These are phyloP conservation scores for Penicillium argentinense DNA, from an alignment of 495 filamentous ascomycete species.

Conservation along the genomic window DNA sequence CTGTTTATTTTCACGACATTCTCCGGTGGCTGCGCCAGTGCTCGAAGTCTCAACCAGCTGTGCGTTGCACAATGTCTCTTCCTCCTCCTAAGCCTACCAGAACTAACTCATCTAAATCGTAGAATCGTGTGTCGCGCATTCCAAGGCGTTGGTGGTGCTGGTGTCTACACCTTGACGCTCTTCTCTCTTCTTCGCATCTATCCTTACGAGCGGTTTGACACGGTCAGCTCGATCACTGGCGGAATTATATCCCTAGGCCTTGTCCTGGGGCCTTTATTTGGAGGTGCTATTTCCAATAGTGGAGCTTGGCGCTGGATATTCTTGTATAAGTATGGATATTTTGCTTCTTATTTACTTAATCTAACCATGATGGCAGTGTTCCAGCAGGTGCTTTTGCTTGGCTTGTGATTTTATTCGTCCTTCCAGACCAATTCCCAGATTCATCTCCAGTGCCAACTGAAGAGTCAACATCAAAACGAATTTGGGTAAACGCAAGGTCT, in stretches of 20 bases:
- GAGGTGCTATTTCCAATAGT: constrained; percentile 39
- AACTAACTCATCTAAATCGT: not conserved
- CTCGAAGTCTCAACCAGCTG: constrained; percentile 51
- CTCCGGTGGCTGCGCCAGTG: constrained; percentile 54
- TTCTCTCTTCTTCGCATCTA: constrained; percentile 52
- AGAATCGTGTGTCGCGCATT: constrained; percentile 52
- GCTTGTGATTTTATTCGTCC: not conserved
- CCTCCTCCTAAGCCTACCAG: too few relatives aligned
- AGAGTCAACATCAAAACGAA: not conserved
- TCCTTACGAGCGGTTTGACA: constrained; percentile 23
- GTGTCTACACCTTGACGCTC: constrained; percentile 53
- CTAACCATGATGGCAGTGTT: too few relatives aligned
- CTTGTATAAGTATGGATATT: constrained; percentile 30
- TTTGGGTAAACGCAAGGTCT: not conserved
- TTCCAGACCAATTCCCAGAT: constrained; percentile 1
- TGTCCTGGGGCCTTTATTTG: constrained; percentile 44
- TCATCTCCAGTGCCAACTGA: too few relatives aligned
- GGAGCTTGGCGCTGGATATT: constrained; percentile 50
- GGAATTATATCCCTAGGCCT: constrained; percentile 19
- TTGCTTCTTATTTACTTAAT: too few relatives aligned
- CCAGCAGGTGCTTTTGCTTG: constrained; percentile 7
- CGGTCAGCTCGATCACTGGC: constrained; percentile 8
- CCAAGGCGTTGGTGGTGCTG: constrained; percentile 54
- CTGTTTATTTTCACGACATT: constrained; percentile 55
- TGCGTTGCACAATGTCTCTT: too few relatives aligned